Percentiles rank a stretch among this genome's conserved stretches.
Conservation (phyloP, 2,329 filamentous ascomycete species). For the Penicillium nordicum region DNA sequence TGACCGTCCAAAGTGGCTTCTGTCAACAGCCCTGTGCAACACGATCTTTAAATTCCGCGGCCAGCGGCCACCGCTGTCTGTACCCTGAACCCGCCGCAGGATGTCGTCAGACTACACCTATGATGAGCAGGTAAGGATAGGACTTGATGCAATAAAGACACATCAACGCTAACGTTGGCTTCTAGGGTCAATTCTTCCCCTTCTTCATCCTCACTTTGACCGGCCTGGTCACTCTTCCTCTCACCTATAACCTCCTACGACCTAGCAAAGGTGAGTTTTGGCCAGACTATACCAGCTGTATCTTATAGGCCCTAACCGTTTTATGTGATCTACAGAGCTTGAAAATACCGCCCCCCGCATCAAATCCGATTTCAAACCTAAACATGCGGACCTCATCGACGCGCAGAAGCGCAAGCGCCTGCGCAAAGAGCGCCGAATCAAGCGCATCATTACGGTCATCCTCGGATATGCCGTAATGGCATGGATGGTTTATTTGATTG, state of each 20-base stretch:
- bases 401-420: constrained; percentile 79
- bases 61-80: constrained; percentile 33
- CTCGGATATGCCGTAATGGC: constrained; percentile 79
- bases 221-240: constrained; percentile 79
- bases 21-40: constrained; percentile 20
- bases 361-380: constrained; percentile 73
- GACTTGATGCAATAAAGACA: not conserved
- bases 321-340: constrained; percentile 50
- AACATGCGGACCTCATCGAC: constrained; percentile 80
- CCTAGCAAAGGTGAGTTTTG: constrained; percentile 61
- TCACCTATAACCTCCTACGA: constrained; percentile 84
- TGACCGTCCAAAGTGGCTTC: constrained; percentile 9
- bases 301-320: not conserved
- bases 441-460: constrained; percentile 73
- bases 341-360: constrained; percentile 80
- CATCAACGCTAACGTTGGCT: not conserved
- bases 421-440: constrained; percentile 83
- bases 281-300: not conserved
- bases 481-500: constrained; percentile 88
- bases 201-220: constrained; percentile 95
- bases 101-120: constrained; percentile 96
- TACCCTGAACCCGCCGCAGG: constrained; percentile 31
- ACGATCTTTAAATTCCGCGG: constrained; percentile 27
- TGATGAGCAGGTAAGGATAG: constrained; percentile 71
- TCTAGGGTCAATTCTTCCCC: constrained; percentile 91